A percentile compares a stretch with the other conserved stretches of the same genome.
Evolutionary conservation across 2,329 filamentous ascomycete species (phyloP).

Genomic region (Penicillium sp.): DNA sequence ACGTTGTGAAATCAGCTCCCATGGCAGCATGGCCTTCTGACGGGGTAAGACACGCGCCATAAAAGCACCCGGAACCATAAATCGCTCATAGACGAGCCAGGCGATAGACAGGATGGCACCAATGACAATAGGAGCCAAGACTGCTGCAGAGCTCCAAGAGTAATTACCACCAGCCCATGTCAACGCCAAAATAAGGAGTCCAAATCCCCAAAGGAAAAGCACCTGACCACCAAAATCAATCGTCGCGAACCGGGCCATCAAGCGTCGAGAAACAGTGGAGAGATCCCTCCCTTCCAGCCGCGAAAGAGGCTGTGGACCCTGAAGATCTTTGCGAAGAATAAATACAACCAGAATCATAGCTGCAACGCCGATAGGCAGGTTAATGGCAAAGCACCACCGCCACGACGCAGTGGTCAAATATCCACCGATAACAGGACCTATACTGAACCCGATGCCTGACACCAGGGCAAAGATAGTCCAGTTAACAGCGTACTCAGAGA

Average conservation of each 20-base stretch:
- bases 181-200: conserved; percentile 55
- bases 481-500: conserved; percentile 63
- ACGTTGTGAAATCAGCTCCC: conserved; percentile 56
- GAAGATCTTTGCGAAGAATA: conserved; percentile 9
- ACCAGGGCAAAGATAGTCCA: conserved; percentile 63
- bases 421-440: conserved; percentile 19
- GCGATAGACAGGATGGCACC: conserved; percentile 44
- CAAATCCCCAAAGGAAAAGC: conserved; percentile 57
- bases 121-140: conserved; percentile 52
- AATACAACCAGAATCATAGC: conserved; percentile 7
- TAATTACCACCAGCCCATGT: conserved; percentile 59
- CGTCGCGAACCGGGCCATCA: conserved; percentile 5
- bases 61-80: conserved; percentile 52
- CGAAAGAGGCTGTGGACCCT: conserved; percentile 3
- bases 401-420: conserved; percentile 15
- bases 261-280: neutral
- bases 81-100: conserved; percentile 56
- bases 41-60: conserved; percentile 52
- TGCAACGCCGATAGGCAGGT: conserved; percentile 7
- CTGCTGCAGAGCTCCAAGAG: conserved; percentile 51
- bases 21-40: conserved; percentile 66
- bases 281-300: conserved; percentile 1
- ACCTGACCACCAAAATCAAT: conserved; percentile 56
- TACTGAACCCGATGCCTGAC: conserved; percentile 54
- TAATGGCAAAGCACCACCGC: conserved; percentile 20